Percentiles rank a stretch among this genome's conserved stretches.
These are phyloP conservation scores for Cymodocea nodosa DNA, from an alignment of 116 monocot species.

Conservation along the genomic window DNA sequence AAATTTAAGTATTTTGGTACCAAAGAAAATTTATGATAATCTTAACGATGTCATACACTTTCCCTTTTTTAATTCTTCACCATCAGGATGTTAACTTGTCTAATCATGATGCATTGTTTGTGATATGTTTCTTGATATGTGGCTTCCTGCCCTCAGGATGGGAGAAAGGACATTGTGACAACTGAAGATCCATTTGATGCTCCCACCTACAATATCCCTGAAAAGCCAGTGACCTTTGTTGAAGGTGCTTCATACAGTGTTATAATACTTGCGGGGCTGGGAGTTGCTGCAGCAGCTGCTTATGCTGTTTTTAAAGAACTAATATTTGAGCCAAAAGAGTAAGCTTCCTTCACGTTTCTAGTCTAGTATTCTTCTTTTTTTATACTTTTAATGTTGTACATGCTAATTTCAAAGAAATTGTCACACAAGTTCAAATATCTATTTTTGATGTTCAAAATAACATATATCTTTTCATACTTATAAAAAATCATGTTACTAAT, in stretches of 20 bases:
- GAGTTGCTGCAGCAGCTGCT: conserved; percentile 69
- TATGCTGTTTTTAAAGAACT: conserved; percentile 98
- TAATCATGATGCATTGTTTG: not conserved
- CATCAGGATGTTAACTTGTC: not conserved
- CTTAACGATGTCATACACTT: too few species aligned
- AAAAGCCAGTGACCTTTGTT: conserved; percentile 89
- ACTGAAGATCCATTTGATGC: conserved; percentile 92
- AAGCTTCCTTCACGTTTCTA: conserved; percentile 8
- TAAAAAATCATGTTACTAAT: too few species aligned
- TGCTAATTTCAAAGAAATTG: too few species aligned
- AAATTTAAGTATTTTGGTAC: too few species aligned
- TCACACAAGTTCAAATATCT: too few species aligned
- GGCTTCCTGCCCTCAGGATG: conserved; percentile 24
- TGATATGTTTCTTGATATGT: not conserved
- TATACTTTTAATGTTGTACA: not conserved
- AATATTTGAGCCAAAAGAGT: conserved; percentile 97
- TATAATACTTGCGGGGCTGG: conserved; percentile 83
- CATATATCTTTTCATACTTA: too few species aligned
- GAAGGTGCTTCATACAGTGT: conserved; percentile 96
- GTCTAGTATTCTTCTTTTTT: not conserved
- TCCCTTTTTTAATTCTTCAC: not conserved
- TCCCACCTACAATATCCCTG: conserved; percentile 88
- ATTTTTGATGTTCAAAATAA: too few species aligned
- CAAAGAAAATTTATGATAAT: too few species aligned
- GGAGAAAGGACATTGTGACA: conserved; percentile 63